Evolutionary conservation across 2,329 filamentous ascomycete species (phyloP), one percentile per base, ranked within the genome.

Genomic region (Canariomyces notabilis): DNA sequence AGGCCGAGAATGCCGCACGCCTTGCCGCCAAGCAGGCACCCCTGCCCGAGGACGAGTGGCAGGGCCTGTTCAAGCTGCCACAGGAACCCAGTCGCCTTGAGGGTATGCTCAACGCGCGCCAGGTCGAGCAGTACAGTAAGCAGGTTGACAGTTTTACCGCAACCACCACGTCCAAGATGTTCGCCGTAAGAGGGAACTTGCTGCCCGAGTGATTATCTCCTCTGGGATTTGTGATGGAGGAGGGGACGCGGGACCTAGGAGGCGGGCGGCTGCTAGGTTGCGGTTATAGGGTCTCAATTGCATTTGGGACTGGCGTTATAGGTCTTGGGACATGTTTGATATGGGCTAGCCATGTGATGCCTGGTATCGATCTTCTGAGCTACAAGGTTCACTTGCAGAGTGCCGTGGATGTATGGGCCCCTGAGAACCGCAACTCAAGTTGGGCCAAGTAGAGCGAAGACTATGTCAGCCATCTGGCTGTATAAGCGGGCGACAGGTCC

Each of bases 121-220:
- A 98, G 74, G 89, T 96, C 45, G 90, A 97, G 73, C 91, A 97
- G 73, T 98, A 97, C 73, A 88, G 90, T 63, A 85, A 89, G 73
- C 93, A 97, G 74, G 87, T 97, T 48, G 93, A 98, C 69, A 89
- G 89, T 32, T 97, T 97, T 69, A 91, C 91, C 38, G 89, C 93
- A 46, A 85, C 83, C 55, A 86, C 95, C 58, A 94, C 82, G 53
- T 83, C 88, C 56, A 98, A 98, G 82, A 95, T 98, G 91, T 98
- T 98, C 68, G 90, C 90, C 32, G 88, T 96, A 51, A 84, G 90
- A 64, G 80, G 80, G 57, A 83, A 80, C 66, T 66, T 84, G 57
- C 64, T 82, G 60, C 79, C 80, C 37, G 77, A 81, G 70, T 73
- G 65, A 55, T 16, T 8, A 14, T 23, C 37, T 6, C 21, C 12